Percentiles rank a stretch among this genome's conserved stretches.
These are phyloP conservation scores for Helenozyma baotianmanensis DNA, from an alignment of 805 yeast species.

Conservation along the genomic window DNA sequence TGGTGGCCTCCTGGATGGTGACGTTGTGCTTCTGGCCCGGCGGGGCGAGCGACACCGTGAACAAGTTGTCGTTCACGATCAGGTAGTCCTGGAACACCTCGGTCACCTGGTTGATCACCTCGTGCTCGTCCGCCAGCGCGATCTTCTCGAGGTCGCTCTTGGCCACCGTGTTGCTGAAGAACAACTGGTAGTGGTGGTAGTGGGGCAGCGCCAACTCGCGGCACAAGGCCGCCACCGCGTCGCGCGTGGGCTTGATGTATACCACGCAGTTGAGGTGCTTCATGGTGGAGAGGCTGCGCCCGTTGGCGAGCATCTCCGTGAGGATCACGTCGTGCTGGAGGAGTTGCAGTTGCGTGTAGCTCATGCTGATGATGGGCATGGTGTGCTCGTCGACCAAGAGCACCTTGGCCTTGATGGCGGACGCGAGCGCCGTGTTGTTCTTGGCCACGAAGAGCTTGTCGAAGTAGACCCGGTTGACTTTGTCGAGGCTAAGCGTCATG, in stretches of 20 bases:
- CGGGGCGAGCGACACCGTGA: slow-evolving; percentile 29
- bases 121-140: slow-evolving; percentile 88
- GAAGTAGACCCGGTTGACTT: slow-evolving; percentile 14
- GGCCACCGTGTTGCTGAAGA: slow-evolving; percentile 68
- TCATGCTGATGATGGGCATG: slow-evolving; percentile 80
- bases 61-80: slow-evolving; percentile 67
- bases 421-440: slow-evolving; percentile 12
- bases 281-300: slow-evolving; percentile 61
- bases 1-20: slow-evolving; percentile 31
- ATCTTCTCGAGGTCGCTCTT: slow-evolving; percentile 78
- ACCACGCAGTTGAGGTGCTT: slow-evolving; percentile 74
- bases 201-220: slow-evolving; percentile 75
- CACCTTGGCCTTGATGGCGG: slow-evolving; percentile 53
- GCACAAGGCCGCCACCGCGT: slow-evolving; percentile 53
- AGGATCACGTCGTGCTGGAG: slow-evolving; percentile 80
- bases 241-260: slow-evolving; percentile 68
- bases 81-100: slow-evolving; percentile 85
- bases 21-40: slow-evolving; percentile 36
- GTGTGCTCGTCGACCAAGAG: slow-evolving; percentile 76
- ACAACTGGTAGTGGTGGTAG: slow-evolving; percentile 72
- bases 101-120: slow-evolving; percentile 67
- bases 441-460: slow-evolving; percentile 17
- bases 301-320: slow-evolving; percentile 52
- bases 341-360: slow-evolving; percentile 81
- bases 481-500: slow-evolving; percentile 15